Percentiles rank a stretch among this genome's conserved stretches.
Conservation (phyloP, 306 rosid genomes). For the Sindora glabra region DNA sequence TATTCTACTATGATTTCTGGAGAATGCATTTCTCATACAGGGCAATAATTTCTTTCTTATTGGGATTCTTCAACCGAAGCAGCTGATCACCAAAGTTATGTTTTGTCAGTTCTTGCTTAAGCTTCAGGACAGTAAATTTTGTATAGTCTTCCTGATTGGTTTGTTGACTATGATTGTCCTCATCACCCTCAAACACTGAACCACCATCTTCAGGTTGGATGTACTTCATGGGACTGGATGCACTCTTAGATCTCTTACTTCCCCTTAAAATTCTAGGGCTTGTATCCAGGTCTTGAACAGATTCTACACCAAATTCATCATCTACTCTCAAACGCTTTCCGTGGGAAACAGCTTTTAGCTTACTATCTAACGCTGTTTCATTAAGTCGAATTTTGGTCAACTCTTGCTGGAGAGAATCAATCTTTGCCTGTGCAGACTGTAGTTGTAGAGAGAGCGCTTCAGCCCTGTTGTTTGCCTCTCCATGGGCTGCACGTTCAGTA, state of each 20-base stretch:
- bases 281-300: constrained; percentile 64
- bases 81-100: constrained; percentile 76
- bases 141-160: constrained; percentile 60
- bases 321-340: constrained; percentile 74
- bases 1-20: constrained; percentile 44
- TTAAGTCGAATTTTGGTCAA: constrained; percentile 69
- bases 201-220: constrained; percentile 83
- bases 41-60: constrained; percentile 65
- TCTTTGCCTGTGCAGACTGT: constrained; percentile 83
- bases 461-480: constrained; percentile 82
- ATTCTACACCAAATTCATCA: constrained; percentile 58
- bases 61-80: constrained; percentile 72
- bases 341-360: constrained; percentile 59
- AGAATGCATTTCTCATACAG: constrained; percentile 72
- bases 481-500: constrained; percentile 84
- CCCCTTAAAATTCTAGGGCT: constrained; percentile 49
- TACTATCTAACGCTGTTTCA: constrained; percentile 72
- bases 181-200: constrained; percentile 63
- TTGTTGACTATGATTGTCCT: constrained; percentile 66
- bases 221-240: constrained; percentile 34
- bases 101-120: constrained; percentile 90
- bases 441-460: constrained; percentile 81
- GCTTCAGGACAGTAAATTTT: constrained; percentile 71
- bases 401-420: constrained; percentile 81
- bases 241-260: constrained; percentile 63